Conservation (phyloP, 371 early-diverging fungal species). For the Umbelopsis sp. region DNA sequence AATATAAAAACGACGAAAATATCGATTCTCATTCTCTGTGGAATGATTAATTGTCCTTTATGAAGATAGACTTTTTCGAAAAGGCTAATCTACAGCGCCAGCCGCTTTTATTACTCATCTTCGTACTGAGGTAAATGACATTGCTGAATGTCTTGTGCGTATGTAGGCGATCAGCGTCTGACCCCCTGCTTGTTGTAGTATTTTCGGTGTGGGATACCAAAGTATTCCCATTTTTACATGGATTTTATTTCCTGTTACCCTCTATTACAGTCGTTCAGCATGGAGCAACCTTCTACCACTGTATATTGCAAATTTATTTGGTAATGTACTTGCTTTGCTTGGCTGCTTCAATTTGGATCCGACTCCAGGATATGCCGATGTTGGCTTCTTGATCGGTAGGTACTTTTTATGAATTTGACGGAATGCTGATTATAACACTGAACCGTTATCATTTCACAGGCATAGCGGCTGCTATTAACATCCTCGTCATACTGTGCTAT, state of each 20-base stretch:
- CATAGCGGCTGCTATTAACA: conserved; percentile 9
- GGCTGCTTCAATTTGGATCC: conserved; percentile 24
- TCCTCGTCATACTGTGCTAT: conserved; percentile 17
- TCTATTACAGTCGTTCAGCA: conserved; percentile 33
- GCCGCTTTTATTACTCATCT: neutral
- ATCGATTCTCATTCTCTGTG: neutral
- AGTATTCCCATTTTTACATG: conserved; percentile 35
- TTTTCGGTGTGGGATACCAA: conserved; percentile 41
- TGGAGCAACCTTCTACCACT: conserved; percentile 21
- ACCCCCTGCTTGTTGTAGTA: conserved; percentile 16
- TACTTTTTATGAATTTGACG: neutral
- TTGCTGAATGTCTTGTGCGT: neutral
- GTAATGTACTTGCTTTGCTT: conserved; percentile 24
- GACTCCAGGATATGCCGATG: conserved; percentile 24
- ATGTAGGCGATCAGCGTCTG: neutral
- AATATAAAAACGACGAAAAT: too few relatives aligned
- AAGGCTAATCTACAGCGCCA: neutral
- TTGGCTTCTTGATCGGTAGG: conserved; percentile 23
- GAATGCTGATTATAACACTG: neutral
- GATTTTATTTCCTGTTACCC: conserved; percentile 28
- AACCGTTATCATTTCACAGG: neutral
- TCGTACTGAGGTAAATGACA: neutral
- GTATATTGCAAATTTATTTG: conserved; percentile 23
- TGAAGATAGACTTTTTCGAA: neutral
- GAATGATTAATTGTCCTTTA: neutral